Evolutionary conservation across 306 rosid genomes (phyloP), one percentile per base, ranked within the genome.

Genomic region (Pyrus betulifolia): DNA sequence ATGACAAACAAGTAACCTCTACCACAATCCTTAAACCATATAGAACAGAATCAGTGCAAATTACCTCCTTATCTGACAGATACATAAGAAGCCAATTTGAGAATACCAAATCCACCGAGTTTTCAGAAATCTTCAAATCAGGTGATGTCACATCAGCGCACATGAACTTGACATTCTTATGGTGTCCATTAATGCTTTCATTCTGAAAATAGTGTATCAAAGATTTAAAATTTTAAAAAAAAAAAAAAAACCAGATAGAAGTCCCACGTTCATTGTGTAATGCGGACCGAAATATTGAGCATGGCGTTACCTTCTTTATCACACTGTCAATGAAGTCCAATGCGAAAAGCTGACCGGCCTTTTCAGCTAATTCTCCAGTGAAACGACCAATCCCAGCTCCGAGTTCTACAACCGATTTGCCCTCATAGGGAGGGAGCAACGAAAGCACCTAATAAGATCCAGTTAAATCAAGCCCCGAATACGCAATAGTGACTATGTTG

Each of bases 301-400:
- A 55, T 13, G 55, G 33, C 42, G 35, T 45, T 64, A 94, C 98
- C 97, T 92, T 92, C 85, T 89, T 92, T 49, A 95, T 88, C 72
- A 93, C 97, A 80, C 85, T 87, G 11, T 95, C 91, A 74, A 95
- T 95, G 86, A 95, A 95, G 84, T 95, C 99, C 66, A 95, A 71
- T 46, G 97, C 97, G 78, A 92, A 69, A 80, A 95, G 80, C 69
- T 92, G 97, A 82, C 87, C 93, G 67, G 97, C 93, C 71, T 88
- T 90, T 71, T 81, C 84, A 61, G 97, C 97, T 75, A 95, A 78
- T 75, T 90, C 97, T 31, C 96, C 91, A 3, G 97, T 95, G 79
- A 95, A 95, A 60, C 99, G 90, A 70, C 99, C 99, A 30, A 95
- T 95, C 66, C 99, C 99, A 0, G 99, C 99, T 82, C 99, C 99